Evolutionary conservation across 345 rosid species (phyloP).

Genomic region (Erucastrum elatum): DNA sequence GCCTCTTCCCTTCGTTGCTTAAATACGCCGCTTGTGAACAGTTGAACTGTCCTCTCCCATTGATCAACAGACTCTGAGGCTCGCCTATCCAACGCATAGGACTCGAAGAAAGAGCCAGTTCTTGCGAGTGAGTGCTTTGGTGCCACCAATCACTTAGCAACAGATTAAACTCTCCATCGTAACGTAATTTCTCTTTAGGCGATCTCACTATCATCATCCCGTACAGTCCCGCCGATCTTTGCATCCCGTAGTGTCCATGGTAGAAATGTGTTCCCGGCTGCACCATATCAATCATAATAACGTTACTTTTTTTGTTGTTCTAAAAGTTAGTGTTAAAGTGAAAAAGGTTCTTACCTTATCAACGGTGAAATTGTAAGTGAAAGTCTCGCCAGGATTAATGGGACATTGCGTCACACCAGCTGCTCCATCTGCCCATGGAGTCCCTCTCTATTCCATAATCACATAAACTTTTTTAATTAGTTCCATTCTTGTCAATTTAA

Average conservation of each 20-base stretch:
- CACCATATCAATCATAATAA: neutral
- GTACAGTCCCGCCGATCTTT: slow-evolving; percentile 74
- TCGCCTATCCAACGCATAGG: slow-evolving; percentile 82
- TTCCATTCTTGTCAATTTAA: neutral
- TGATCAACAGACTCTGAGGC: slow-evolving; percentile 57
- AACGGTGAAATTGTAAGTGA: slow-evolving; percentile 64
- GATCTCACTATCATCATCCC: slow-evolving; percentile 69
- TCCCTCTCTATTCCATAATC: slow-evolving; percentile 41
- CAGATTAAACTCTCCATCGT: slow-evolving; percentile 61
- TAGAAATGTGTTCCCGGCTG: slow-evolving; percentile 86
- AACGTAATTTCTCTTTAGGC: slow-evolving; percentile 52
- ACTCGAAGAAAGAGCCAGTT: slow-evolving; percentile 58
- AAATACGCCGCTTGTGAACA: slow-evolving; percentile 60
- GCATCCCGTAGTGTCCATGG: slow-evolving; percentile 91
- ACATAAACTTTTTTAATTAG: neutral
- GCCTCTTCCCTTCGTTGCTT: neutral
- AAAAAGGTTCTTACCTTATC: slow-evolving; percentile 49
- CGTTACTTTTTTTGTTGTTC: neutral
- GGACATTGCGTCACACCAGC: slow-evolving; percentile 78
- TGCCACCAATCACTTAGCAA: slow-evolving; percentile 93
- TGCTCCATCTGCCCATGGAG: slow-evolving; percentile 94
- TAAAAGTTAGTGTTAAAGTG: neutral
- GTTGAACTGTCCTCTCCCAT: slow-evolving; percentile 81
- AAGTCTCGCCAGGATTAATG: slow-evolving; percentile 77
- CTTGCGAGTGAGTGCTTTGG: slow-evolving; percentile 55